phyloP scores from a whole-genome alignment of 1,284 basidiomycete genomes.

The Cerrena zonata region DNA sequence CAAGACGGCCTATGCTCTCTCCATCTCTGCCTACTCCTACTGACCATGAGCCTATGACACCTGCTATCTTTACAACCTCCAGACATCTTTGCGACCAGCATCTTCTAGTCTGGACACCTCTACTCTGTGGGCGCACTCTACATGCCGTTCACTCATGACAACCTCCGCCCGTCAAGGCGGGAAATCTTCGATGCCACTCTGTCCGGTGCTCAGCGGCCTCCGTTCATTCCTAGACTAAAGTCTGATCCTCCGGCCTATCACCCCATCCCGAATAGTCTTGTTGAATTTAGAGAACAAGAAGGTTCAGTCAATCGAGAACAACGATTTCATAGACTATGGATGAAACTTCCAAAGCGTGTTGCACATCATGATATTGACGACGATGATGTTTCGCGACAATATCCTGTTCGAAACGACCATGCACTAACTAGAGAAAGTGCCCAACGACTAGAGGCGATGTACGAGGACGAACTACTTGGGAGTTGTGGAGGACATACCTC shows the following conservation, averaged over 20 bases:
- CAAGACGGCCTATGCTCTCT: background rate
- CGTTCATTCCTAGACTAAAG: conserved; percentile 52
- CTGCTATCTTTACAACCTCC: background rate
- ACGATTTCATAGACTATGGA: conserved; percentile 58
- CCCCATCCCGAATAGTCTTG: conserved; percentile 43
- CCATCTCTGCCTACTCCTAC: background rate
- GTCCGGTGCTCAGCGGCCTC: conserved; percentile 48
- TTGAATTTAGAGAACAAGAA: conserved; percentile 61
- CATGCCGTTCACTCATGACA: background rate
- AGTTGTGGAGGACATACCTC: conserved; percentile 50
- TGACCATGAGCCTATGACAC: background rate
- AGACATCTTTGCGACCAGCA: background rate
- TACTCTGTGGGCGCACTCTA: background rate
- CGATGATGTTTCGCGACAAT: conserved; percentile 25
- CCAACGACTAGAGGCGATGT: conserved; percentile 61
- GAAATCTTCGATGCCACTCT: conserved; percentile 48
- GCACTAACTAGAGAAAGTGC: conserved; percentile 64
- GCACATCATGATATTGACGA: conserved; percentile 21
- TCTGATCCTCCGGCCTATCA: conserved; percentile 43
- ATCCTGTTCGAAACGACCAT: conserved; percentile 24
- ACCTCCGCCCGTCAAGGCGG: conserved; percentile 27
- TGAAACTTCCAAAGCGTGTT: conserved; percentile 39
- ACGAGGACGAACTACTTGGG: conserved; percentile 72
- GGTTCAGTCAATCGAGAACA: conserved; percentile 54
- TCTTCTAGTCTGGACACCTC: background rate